Percentiles rank a stretch among this genome's conserved stretches.
Conservation (phyloP, 176 grass and related monocot species). For the Microstegium vimineum region DNA sequence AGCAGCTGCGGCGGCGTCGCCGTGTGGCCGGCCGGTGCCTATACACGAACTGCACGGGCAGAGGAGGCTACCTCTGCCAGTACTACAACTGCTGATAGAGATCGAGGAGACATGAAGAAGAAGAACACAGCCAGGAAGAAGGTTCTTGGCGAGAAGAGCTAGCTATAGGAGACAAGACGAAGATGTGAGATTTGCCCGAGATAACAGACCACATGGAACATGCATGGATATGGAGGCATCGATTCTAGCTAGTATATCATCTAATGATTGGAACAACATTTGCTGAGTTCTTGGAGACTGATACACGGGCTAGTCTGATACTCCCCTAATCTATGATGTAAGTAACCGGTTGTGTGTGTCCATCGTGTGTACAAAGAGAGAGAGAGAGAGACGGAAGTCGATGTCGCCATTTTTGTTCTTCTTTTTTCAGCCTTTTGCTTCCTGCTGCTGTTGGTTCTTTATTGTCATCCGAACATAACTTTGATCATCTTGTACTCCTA, state of each 20-base stretch:
- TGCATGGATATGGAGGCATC: background rate
- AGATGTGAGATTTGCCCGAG: background rate
- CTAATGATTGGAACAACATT: background rate
- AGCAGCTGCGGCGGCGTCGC: no score
- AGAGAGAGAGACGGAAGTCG: background rate
- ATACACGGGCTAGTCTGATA: background rate
- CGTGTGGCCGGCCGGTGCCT: no score
- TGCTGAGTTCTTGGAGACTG: slow-evolving; percentile 24
- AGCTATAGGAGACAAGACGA: background rate
- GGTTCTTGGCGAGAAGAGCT: no score
- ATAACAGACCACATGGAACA: background rate
- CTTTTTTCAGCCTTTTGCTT: background rate
- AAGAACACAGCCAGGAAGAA: background rate
- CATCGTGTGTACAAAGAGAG: slow-evolving; percentile 16
- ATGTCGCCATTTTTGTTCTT: slow-evolving; percentile 1
- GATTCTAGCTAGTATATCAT: background rate
- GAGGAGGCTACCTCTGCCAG: background rate
- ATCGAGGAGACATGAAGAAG: background rate
- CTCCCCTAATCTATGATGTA: slow-evolving; percentile 10
- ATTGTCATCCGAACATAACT: background rate
- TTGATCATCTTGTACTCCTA: background rate
- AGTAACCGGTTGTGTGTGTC: slow-evolving; percentile 12
- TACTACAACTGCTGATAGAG: background rate
- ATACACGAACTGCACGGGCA: background rate
- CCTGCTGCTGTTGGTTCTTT: background rate